phyloP scores from a whole-genome alignment of 176 grass and related monocot genomes.

The Guadua angustifolia region DNA sequence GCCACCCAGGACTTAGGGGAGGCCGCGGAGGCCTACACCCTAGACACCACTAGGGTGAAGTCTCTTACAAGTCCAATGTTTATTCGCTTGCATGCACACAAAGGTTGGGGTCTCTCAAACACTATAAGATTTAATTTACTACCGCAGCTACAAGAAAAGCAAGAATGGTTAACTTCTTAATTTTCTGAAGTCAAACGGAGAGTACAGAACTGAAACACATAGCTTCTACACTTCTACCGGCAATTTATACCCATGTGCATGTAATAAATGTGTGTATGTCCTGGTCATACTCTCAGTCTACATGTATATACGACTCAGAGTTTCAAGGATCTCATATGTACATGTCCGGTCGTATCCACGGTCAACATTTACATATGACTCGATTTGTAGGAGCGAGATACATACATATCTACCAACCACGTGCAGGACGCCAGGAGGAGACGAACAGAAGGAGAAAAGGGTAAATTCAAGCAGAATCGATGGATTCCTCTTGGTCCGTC shows the following conservation, averaged over 20 bases:
- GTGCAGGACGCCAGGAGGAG: constrained; percentile 27
- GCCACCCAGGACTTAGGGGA: too few species aligned
- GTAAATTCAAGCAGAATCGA: constrained; percentile 51
- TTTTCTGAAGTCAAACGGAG: constrained; percentile 1
- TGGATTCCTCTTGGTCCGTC: constrained; percentile 40
- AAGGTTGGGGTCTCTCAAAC: too few species aligned
- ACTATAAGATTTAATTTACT: constrained; percentile 41
- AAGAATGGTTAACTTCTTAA: not conserved
- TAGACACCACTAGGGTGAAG: too few species aligned
- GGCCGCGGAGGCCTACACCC: too few species aligned
- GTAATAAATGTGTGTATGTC: not conserved
- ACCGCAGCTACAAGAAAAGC: constrained; percentile 36
- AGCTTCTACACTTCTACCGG: too few species aligned
- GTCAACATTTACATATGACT: not conserved
- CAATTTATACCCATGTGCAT: not conserved
- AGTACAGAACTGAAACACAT: not conserved
- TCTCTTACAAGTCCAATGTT: too few species aligned
- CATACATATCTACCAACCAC: constrained; percentile 24
- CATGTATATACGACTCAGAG: constrained; percentile 39
- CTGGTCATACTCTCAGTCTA: constrained; percentile 10
- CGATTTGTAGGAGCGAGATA: not conserved
- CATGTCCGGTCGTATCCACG: constrained; percentile 28
- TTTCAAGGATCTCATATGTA: constrained; percentile 15
- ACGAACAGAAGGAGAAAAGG: not conserved
- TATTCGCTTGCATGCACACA: too few species aligned